Percentiles rank a stretch among this genome's conserved stretches.
phyloP scores from a whole-genome alignment of 495 filamentous ascomycete species.

The Penicillium salamii region DNA sequence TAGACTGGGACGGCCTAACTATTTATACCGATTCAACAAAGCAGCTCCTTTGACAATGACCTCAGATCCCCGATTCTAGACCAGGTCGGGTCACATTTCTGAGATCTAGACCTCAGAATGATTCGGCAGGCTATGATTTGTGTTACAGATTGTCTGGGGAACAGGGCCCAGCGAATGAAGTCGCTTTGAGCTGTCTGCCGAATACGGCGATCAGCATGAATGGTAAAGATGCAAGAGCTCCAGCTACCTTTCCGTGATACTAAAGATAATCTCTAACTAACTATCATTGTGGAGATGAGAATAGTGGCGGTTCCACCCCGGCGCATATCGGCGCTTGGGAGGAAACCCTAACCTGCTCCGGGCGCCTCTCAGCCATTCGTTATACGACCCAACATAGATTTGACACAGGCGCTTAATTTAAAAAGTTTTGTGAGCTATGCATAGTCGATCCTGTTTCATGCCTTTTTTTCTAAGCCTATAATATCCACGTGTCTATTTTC shows the following conservation, averaged over 20 bases:
- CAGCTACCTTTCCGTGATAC: neutral
- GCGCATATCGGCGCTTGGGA: slow-evolving; percentile 36
- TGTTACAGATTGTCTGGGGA: slow-evolving; percentile 8
- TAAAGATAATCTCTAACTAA: neutral
- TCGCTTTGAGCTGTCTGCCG: neutral
- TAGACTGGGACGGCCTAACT: neutral
- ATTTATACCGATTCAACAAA: slow-evolving; percentile 13
- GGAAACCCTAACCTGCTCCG: slow-evolving; percentile 14
- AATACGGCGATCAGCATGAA: slow-evolving; percentile 3
- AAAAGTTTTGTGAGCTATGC: neutral
- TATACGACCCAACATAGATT: slow-evolving; percentile 14
- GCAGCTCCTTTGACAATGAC: slow-evolving; percentile 10
- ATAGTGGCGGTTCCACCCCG: slow-evolving; percentile 20
- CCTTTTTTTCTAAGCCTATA: neutral
- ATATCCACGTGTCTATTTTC: neutral
- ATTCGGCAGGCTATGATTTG: slow-evolving; percentile 5
- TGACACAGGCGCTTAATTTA: slow-evolving; percentile 26
- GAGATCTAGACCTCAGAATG: slow-evolving; percentile 11
- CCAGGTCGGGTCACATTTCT: slow-evolving; percentile 15
- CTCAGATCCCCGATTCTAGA: slow-evolving; percentile 11
- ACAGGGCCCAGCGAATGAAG: slow-evolving; percentile 5
- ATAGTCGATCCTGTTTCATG: slow-evolving; percentile 24
- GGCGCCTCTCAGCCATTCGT: slow-evolving; percentile 30
- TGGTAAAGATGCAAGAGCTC: slow-evolving; percentile 3
- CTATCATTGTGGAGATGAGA: neutral